These are phyloP conservation scores for Phaeosphaeriaceae sp. DNA, from an alignment of 2,329 filamentous ascomycete species.

Conservation along the genomic window DNA sequence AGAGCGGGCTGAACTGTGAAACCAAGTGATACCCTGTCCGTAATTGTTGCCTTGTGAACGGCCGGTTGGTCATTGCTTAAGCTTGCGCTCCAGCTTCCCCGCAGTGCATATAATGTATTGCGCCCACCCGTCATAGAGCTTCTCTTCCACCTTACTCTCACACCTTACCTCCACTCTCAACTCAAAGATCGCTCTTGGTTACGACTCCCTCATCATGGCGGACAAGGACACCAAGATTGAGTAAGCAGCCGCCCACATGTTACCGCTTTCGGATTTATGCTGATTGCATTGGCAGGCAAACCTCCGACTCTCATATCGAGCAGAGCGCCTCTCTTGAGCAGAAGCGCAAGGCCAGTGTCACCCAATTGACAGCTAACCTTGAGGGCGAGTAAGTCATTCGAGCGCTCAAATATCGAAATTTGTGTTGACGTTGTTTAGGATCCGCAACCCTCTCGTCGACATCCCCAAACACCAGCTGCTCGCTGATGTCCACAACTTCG, in stretches of 20 bases:
- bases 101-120: slow-evolving; percentile 13
- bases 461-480: slow-evolving; percentile 62
- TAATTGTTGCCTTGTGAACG: slow-evolving; percentile 10
- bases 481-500: slow-evolving; percentile 66
- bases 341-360: slow-evolving; percentile 32
- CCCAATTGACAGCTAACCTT: slow-evolving; percentile 34
- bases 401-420: neutral
- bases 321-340: slow-evolving; percentile 31
- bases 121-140: neutral
- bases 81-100: slow-evolving; percentile 1
- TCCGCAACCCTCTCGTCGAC: slow-evolving; percentile 64
- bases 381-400: slow-evolving; percentile 41
- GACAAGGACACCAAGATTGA: slow-evolving; percentile 25
- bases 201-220: slow-evolving; percentile 14
- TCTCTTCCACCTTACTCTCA: neutral
- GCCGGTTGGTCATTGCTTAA: slow-evolving; percentile 8
- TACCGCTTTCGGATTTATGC: slow-evolving; percentile 7
- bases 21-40: neutral
- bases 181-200: slow-evolving; percentile 1
- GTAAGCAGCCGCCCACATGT: slow-evolving; percentile 9
- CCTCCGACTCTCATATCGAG: slow-evolving; percentile 19
- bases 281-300: slow-evolving; percentile 16
- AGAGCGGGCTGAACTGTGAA: neutral
- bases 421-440: slow-evolving; percentile 46
- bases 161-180: neutral